Evolutionary conservation across 2,329 filamentous ascomycete species (phyloP), one percentile per base, ranked within the genome.

Genomic region (Stylonectria norvegica): DNA sequence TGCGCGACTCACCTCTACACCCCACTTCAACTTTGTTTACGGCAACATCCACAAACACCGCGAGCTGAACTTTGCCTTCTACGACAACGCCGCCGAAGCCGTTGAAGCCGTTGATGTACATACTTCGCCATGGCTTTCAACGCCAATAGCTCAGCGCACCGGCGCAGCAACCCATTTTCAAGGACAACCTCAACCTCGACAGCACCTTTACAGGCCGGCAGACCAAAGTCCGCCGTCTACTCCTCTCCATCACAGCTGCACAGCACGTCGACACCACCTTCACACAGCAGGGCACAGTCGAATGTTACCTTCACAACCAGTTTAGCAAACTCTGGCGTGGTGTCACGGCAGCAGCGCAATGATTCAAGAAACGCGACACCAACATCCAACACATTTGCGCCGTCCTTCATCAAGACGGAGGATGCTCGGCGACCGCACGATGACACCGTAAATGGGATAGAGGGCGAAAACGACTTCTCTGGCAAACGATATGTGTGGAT

Each of bases 401-500:
- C 91, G 3, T 87, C 89, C 8, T 98, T 98, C 65, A 97, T 98
- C 68, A 93, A 91, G 64, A 80, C 83, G 0, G 89, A 95, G 50
- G 87, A 90, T 50, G 71, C 86, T 64, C 76, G 81, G 52, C 66
- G 71, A 23, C 70, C 8, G 22, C 15, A 66, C 22, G 64, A 73
- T 36, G 79, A 82, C 49, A 59, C 70, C 9, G 76, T 84, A 12
- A 73, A 73, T 35, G 86, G 88, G 14, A 89, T 96, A 44, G 94
- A 98, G 67, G 93, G 93, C 48, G 91, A 96, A 61, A 97, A 96
- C 63, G 93, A 98, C 73, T 97, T 98, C 65, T 98, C 93, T 0
- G 94, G 93, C 42, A 97, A 94, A 70, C 81, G 93, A 71, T 98
- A 97, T 72, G 90, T 98, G 50, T 98, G 93, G 94, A 73, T 98